Percentiles rank a stretch among this genome's conserved stretches.
Conservation (phyloP, 2,329 filamentous ascomycete genomes). For the Magnaporthiopsis incrustans region DNA sequence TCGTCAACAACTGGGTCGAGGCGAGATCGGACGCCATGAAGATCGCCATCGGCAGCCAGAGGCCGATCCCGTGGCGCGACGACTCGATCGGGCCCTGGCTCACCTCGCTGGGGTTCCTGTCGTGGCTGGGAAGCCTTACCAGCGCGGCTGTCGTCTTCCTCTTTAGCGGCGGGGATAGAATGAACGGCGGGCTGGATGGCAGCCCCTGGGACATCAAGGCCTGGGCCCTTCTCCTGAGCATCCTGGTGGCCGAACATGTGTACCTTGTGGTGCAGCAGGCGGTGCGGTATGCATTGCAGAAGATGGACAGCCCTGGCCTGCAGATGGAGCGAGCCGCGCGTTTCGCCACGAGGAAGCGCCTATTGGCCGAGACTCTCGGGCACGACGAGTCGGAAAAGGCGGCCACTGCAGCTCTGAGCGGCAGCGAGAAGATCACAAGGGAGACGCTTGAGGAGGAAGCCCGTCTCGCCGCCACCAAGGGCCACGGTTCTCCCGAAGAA, state of each 20-base stretch:
- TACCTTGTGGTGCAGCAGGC: slow-evolving; percentile 72
- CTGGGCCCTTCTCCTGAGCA: slow-evolving; percentile 73
- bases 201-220: slow-evolving; percentile 62
- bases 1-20: slow-evolving; percentile 95
- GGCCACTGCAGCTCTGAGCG: slow-evolving; percentile 37
- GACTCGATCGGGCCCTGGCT: slow-evolving; percentile 95
- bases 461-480: slow-evolving; percentile 38
- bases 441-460: slow-evolving; percentile 58
- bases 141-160: slow-evolving; percentile 84
- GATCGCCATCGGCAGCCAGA: slow-evolving; percentile 80
- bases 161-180: slow-evolving; percentile 50
- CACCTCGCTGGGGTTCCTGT: slow-evolving; percentile 76
- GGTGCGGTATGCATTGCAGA: slow-evolving; percentile 65
- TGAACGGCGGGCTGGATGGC: slow-evolving; percentile 58
- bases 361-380: slow-evolving; percentile 66
- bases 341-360: slow-evolving; percentile 70
- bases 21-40: slow-evolving; percentile 86
- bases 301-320: slow-evolving; percentile 76
- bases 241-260: slow-evolving; percentile 82
- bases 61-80: slow-evolving; percentile 80
- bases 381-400: slow-evolving; percentile 43
- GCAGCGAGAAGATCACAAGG: slow-evolving; percentile 56
- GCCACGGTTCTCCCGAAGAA: slow-evolving; percentile 43
- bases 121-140: slow-evolving; percentile 86
- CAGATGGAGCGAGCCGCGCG: slow-evolving; percentile 79